phyloP scores from a whole-genome alignment of 495 filamentous ascomycete species.

The Penicillium canariense region DNA sequence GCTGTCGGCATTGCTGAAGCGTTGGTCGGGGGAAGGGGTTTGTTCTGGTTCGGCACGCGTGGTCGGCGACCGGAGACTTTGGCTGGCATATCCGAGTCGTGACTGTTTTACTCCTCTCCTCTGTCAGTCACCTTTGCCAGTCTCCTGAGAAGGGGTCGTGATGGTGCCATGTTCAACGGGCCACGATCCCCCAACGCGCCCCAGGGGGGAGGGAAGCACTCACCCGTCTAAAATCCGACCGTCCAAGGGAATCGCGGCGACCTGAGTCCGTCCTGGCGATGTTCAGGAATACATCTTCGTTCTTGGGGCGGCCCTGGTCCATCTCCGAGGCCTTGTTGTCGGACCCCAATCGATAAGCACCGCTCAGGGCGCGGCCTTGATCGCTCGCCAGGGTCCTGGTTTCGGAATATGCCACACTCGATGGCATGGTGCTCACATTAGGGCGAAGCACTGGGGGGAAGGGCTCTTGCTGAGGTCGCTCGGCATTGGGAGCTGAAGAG shows the following conservation, averaged over 20 bases:
- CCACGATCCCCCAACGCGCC: neutral
- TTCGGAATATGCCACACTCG: constrained; percentile 28
- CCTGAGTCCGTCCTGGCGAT: constrained; percentile 56
- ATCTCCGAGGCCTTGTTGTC: constrained; percentile 25
- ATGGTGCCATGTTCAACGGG: neutral
- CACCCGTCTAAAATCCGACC: constrained; percentile 51
- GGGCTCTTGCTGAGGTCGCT: constrained; percentile 27
- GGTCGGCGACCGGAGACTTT: constrained; percentile 38
- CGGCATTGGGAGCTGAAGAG: constrained; percentile 32
- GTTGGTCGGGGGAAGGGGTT: constrained; percentile 45
- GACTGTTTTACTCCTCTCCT: constrained; percentile 26
- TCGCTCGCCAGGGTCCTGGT: constrained; percentile 34
- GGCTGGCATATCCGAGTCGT: constrained; percentile 42
- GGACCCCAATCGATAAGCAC: constrained; percentile 21
- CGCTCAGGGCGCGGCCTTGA: constrained; percentile 28
- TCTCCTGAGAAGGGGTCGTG: neutral
- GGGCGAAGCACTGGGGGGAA: constrained; percentile 23
- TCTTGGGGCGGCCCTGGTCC: constrained; percentile 37
- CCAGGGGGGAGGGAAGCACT: constrained; percentile 24
- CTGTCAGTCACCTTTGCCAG: constrained; percentile 4
- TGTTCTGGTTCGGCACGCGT: constrained; percentile 33
- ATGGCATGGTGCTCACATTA: constrained; percentile 37
- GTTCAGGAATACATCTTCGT: constrained; percentile 63
- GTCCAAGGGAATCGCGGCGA: constrained; percentile 44
- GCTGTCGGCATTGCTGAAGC: constrained; percentile 41